Base-by-base conservation (phyloP, 2,329 filamentous ascomycete genomes). In the Sclerotinia minor region DNA sequence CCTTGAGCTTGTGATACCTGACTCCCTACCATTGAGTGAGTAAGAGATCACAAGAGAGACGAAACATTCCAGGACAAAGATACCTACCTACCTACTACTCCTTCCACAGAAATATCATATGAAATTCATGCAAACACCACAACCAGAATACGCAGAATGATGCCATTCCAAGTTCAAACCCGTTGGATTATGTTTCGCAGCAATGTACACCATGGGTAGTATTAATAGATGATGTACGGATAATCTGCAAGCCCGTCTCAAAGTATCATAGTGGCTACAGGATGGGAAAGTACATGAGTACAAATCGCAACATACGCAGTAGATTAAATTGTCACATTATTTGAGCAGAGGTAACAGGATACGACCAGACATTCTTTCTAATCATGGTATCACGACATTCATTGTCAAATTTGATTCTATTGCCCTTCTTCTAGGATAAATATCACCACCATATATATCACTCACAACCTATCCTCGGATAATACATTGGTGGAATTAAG, bases 61-160 rank as follows among this genome's bases (percentile, higher is more conserved):
- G 49, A 41, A 21, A 26, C 49, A 44, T 19, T 26, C 38, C 50
- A 65, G n/a, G n/a, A 45, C 52, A 29, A 38, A 65, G 35, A 21
- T 26, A 65, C 24, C 24, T 15, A 38, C 35, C 35, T 38, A 13
- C 35, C 35, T 38, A 38, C 35, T 38, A 38, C 35, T 9, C 32
- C 5, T 8, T 41, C 21, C 35, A n/a, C n/a, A 13, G 54, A 5
- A 5, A 41, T 17, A 17, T n/a, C 7, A 47, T 17, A 44, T n/a
- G 26, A 24, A 55, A 15, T 41, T 55, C 63, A 55, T 55, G 50
- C 38, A 19, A 65, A 53, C 50, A 6, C n/a, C 21, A 58, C 35
- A 47, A 54, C 29, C 21, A 55, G n/a, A 7, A 21, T 32, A 47
- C 50, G 50, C 24, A 55, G 29, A 15, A 65, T 47, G 50, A 65